Percentiles rank a stretch among this genome's conserved stretches.
Evolutionary conservation across 2,329 filamentous ascomycete species (phyloP).

Genomic region (Monosporascus sp.): DNA sequence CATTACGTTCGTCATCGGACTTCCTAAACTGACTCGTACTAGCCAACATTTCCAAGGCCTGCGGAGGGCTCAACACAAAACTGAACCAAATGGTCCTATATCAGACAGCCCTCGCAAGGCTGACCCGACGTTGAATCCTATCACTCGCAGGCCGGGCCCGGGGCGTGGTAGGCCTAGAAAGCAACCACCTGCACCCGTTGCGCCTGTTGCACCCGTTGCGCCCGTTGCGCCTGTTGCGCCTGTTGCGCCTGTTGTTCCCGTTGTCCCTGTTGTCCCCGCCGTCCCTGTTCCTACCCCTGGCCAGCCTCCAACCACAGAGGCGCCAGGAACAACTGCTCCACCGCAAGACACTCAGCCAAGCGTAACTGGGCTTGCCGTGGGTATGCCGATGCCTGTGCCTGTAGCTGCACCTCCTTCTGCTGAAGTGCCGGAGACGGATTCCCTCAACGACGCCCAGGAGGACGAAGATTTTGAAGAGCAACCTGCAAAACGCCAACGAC

Average conservation of each 20-base stretch:
- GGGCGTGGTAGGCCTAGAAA: slow-evolving; percentile 51
- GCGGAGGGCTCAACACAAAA: slow-evolving; percentile 49
- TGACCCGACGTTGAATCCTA: slow-evolving; percentile 52
- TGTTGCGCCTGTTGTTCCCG: not conserved
- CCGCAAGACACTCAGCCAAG: slow-evolving; percentile 7
- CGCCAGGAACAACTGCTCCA: slow-evolving; percentile 1
- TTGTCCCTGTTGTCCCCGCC: not conserved
- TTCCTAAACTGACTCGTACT: slow-evolving; percentile 5
- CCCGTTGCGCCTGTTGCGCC: slow-evolving; percentile 3
- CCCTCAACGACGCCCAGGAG: slow-evolving; percentile 13
- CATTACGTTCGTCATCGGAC: not conserved
- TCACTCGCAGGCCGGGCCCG: slow-evolving; percentile 55
- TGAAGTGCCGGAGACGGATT: slow-evolving; percentile 12
- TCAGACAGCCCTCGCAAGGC: slow-evolving; percentile 32
- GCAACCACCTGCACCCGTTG: slow-evolving; percentile 22
- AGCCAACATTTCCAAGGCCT: slow-evolving; percentile 60
- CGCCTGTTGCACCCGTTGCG: not conserved
- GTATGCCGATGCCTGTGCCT: slow-evolving; percentile 6
- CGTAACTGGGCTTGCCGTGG: slow-evolving; percentile 4
- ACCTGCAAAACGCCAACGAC: slow-evolving; percentile 25
- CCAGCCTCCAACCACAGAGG: slow-evolving; percentile 4
- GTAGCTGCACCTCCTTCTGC: not conserved
- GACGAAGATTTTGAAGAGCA: slow-evolving; percentile 21
- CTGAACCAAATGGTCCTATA: slow-evolving; percentile 33
- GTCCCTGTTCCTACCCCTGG: not conserved